Evolutionary conservation across 2,329 filamentous ascomycete genomes (phyloP).

Genomic region (Herpomyces periplanetae): DNA sequence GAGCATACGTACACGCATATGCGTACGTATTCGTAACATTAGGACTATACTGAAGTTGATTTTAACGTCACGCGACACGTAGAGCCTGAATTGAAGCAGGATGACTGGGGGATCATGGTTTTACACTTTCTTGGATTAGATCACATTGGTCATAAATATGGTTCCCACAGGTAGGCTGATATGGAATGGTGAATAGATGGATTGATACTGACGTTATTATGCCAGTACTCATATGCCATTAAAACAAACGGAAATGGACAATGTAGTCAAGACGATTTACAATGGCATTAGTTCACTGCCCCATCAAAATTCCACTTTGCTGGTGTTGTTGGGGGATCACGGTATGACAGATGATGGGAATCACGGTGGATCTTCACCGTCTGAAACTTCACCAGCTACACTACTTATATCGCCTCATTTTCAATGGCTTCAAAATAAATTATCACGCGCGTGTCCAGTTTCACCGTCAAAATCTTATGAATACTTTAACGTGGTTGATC

Average conservation of each 20-base stretch:
- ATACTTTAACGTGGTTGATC: conserved; percentile 53
- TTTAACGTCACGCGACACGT: conserved; percentile 84
- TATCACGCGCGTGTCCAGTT: conserved; percentile 18
- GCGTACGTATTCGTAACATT: no score
- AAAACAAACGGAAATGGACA: conserved; percentile 81
- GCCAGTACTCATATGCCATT: conserved; percentile 48
- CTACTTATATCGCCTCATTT: conserved; percentile 65
- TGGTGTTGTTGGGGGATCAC: conserved; percentile 68
- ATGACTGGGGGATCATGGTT: conserved; percentile 73
- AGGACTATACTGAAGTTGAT: conserved; percentile 95
- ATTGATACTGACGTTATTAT: conserved; percentile 2
- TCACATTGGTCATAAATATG: conserved; percentile 87
- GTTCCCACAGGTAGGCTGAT: conserved; percentile 25
- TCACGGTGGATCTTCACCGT: conserved; percentile 65
- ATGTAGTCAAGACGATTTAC: conserved; percentile 34
- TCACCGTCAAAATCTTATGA: conserved; percentile 26
- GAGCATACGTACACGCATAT: no score
- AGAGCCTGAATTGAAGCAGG: conserved; percentile 24
- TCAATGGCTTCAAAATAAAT: no score
- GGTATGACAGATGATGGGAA: conserved; percentile 99
- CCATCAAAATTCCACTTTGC: conserved; percentile 25
- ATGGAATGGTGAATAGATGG: background rate
- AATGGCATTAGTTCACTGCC: conserved; percentile 24
- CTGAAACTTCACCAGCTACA: conserved; percentile 70
- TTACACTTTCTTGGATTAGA: conserved; percentile 84